These are phyloP conservation scores for Termitomyces sp. DNA, from an alignment of 768 basidiomycete genomes.

Conservation along the genomic window DNA sequence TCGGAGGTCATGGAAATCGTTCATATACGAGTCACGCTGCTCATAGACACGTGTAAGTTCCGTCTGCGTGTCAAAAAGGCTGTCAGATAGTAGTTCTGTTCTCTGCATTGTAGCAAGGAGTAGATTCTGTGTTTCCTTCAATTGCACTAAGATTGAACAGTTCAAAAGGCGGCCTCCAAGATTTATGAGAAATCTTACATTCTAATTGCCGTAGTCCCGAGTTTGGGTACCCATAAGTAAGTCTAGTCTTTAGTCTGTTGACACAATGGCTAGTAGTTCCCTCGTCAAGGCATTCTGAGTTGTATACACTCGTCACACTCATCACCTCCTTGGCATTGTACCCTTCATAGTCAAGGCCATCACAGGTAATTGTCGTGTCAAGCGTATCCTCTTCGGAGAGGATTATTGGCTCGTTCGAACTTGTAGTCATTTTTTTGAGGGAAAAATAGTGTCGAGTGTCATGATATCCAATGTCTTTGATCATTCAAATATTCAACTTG, in stretches of 20 bases:
- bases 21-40: neutral
- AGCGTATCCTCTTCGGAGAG: neutral
- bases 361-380: neutral
- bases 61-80: neutral
- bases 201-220: neutral
- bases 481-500: neutral
- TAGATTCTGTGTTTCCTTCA: conserved; percentile 1
- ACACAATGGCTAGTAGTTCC: neutral
- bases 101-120: neutral
- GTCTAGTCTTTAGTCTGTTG: neutral
- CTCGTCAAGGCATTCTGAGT: neutral
- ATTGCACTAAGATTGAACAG: neutral
- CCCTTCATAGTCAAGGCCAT: neutral
- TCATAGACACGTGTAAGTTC: conserved; percentile 2
- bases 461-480: neutral
- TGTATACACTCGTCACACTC: neutral
- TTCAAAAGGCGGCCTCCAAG: neutral
- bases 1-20: neutral
- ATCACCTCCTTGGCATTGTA: neutral
- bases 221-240: neutral
- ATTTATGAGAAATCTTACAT: neutral
- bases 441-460: neutral
- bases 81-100: neutral
- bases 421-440: neutral
- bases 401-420: neutral